Evolutionary conservation across 208 protist species (phyloP).

Genomic region (Crithidia bombi): DNA sequence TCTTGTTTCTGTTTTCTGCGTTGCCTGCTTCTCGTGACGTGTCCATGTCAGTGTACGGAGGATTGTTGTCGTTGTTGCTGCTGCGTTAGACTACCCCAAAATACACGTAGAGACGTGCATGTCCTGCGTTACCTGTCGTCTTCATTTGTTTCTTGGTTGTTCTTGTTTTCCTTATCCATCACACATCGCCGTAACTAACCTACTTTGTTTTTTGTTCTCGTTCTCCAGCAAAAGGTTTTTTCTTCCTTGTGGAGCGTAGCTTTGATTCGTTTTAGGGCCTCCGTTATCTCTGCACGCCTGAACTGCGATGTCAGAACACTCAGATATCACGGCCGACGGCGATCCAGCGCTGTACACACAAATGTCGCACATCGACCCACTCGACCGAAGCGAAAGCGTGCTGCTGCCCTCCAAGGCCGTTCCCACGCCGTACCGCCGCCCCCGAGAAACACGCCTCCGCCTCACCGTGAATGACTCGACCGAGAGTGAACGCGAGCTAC

Average conservation of each 20-base stretch:
- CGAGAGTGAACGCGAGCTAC: background rate
- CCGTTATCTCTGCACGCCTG: background rate
- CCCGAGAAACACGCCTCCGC: conserved; percentile 5
- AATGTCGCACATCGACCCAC: conserved; percentile 8
- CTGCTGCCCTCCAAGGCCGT: conserved; percentile 19
- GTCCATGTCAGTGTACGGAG: background rate
- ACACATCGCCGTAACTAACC: too few species aligned
- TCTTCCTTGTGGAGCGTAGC: too few species aligned
- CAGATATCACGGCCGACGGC: background rate
- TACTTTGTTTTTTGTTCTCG: too few species aligned
- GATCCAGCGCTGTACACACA: conserved; percentile 11
- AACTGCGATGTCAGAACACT: background rate
- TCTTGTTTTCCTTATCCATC: too few species aligned
- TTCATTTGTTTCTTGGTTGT: too few species aligned
- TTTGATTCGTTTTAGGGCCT: too few species aligned
- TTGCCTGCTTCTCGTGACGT: background rate
- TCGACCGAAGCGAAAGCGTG: conserved; percentile 22
- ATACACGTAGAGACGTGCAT: too few species aligned
- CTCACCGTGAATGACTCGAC: conserved; percentile 10
- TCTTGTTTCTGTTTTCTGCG: background rate
- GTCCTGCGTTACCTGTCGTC: too few species aligned
- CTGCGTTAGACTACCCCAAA: too few species aligned
- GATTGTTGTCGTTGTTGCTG: too few species aligned
- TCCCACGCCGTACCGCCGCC: conserved; percentile 8
- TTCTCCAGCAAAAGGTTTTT: too few species aligned